Evolutionary conservation across 2,329 filamentous ascomycete species (phyloP), one percentile per base, ranked within the genome.

Genomic region (Colletotrichum truncatum): DNA sequence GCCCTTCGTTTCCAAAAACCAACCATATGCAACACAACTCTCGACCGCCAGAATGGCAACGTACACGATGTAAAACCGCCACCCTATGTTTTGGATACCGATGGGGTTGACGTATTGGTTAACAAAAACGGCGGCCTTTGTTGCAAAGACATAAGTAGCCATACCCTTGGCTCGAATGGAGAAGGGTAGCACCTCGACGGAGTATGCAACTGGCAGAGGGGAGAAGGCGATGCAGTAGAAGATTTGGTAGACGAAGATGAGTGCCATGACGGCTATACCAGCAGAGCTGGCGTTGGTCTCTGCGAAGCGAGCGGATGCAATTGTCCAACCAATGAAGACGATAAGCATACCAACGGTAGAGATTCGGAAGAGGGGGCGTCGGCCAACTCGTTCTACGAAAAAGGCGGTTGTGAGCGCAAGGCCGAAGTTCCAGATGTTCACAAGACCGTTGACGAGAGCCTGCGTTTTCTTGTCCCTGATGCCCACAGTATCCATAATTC

Each of bases 31-130:
- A 53, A 85, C 71, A 46, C 87, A 82, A 68, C 78, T 85, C 59
- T 89, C 81, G 0, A 81, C 80, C 0, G 78, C 75, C 2, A 83
- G 59, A 1, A 80, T 77, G 8, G 77, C 80, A 41, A 85, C 83
- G 59, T 88, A 89, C 14, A 89, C 78, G 65, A 88, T 84, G 74
- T 88, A 89, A 67, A 84, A 88, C 68, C 78, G 82, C 79, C 84
- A 88, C 0, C 78, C 77, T 25, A 87, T 81, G 2, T 79, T 71
- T 0, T 78, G 80, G 0, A 89, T 72, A 0, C 81, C 86, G 55
- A 84, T 82, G 0, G 87, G 87, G 28, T 84, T 83, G 14, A 89
- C 84, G 4, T 71, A 74, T 36, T 76, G 71, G 39, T 76, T 75
- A 4, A 75, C 70, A 36, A 76, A 74, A 0, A 75, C 72, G 14